Evolutionary conservation across 1,284 basidiomycete species (phyloP).

Genomic region (Fomitopsis schrenkii): DNA sequence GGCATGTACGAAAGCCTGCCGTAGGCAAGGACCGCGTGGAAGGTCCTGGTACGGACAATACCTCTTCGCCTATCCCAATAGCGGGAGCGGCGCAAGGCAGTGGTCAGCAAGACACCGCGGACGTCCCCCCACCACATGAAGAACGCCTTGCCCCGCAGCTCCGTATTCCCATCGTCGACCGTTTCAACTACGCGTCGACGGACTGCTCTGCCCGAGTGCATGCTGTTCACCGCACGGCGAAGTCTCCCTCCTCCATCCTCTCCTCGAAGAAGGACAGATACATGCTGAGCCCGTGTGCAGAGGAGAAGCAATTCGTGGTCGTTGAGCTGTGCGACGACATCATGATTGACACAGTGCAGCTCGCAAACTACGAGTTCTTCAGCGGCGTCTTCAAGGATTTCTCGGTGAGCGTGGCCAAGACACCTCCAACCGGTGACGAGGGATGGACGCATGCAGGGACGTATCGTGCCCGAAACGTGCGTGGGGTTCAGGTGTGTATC

Average conservation of each 20-base stretch:
- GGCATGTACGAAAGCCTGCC: conserved; percentile 7
- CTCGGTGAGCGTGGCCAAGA: conserved; percentile 81
- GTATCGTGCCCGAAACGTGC: conserved; percentile 84
- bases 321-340: conserved; percentile 98
- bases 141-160: conserved; percentile 53
- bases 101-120: conserved; percentile 11
- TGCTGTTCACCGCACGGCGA: conserved; percentile 76
- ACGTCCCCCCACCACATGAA: conserved; percentile 7
- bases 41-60: conserved; percentile 4
- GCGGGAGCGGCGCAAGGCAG: not conserved
- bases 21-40: conserved; percentile 13
- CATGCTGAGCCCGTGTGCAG: conserved; percentile 93
- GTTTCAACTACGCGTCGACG: conserved; percentile 92
- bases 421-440: conserved; percentile 56
- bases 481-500: conserved; percentile 84
- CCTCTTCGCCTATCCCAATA: conserved; percentile 1
- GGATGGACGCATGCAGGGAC: conserved; percentile 72
- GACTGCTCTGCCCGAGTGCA: conserved; percentile 96
- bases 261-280: conserved; percentile 92
- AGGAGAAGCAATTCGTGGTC: conserved; percentile 78
- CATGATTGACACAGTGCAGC: conserved; percentile 90
- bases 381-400: conserved; percentile 95
- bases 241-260: conserved; percentile 82
- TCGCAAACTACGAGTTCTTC: conserved; percentile 98
- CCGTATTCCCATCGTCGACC: conserved; percentile 63